phyloP scores from a whole-genome alignment of 2,329 filamentous ascomycete species.

The Thielaviopsis punctulata region DNA sequence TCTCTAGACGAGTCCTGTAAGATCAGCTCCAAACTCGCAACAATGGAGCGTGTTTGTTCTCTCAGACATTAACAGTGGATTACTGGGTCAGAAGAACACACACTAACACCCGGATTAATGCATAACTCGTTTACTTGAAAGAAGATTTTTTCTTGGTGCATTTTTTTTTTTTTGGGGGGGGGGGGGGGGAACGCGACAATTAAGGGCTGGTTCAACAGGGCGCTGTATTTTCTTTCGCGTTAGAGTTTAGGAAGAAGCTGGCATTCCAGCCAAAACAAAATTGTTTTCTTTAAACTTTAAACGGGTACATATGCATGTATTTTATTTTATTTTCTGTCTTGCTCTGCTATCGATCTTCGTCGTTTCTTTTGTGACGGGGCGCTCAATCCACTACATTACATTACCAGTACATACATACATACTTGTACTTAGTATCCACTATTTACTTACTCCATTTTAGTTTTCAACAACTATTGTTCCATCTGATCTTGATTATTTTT shows the following conservation, averaged over 20 bases:
- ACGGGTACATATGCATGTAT: too few species aligned
- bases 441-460: not conserved
- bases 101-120: not conserved
- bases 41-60: not conserved
- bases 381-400: too few species aligned
- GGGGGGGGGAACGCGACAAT: not conserved
- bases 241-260: too few species aligned
- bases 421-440: not conserved
- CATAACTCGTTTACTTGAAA: not conserved
- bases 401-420: too few species aligned
- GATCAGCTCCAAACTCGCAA: too few species aligned
- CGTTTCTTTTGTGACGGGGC: too few species aligned
- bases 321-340: too few species aligned
- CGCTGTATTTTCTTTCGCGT: not conserved
- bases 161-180: conserved; percentile 10
- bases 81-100: not conserved
- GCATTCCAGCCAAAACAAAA: too few species aligned
- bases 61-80: not conserved
- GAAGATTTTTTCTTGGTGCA: too few species aligned
- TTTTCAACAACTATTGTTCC: not conserved
- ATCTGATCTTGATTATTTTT: not conserved
- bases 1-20: too few species aligned
- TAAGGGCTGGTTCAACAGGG: not conserved
- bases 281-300: too few species aligned
- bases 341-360: too few species aligned